Evolutionary conservation across 495 filamentous ascomycete species (phyloP), one percentile per base, ranked within the genome.

Genomic region (Hyaloscypha bicolor): DNA sequence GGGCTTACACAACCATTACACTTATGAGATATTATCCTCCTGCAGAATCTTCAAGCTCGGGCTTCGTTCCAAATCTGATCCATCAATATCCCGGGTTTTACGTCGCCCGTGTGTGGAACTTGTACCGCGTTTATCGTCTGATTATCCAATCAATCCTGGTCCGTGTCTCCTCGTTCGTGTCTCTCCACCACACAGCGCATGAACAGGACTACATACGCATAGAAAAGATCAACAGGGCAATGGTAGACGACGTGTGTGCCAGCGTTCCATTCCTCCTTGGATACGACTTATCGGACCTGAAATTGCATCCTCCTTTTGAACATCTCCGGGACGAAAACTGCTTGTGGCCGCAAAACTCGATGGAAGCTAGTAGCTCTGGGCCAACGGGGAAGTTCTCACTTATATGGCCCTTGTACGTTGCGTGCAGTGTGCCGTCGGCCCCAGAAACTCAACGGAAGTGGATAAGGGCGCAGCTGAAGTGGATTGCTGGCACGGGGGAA

Each of bases 61-160:
- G 16, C 16, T 67, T 33, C 48, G 35, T 61, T 45, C 65, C 65
- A 31, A 0, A 25, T 55, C 33, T 62, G 2, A 53, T 62, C 30
- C 65, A 67, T 33, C 25, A 42, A 61, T 67, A 67, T 42, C 21
- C 48, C 31, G 33, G 62, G 14, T 61, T 62, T 19, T 67, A 61
- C 21, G 30, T 21, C 33, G 58, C 65, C 12, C 65, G 65, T 1
- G 56, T 67, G 19, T 67, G 65, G 65, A 67, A 67, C 52, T n/a
- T 62, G 8, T 67, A 55, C 22, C 58, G 65, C 14, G 65, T 67
- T 11, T 67, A 39, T n/a, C 65, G 65, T 56, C 56, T 67, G 6
- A 67, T 67, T n/a, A 25, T 67, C 16, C 65, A 67, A 37, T 67
- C 65, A 39, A 67, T 67, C 30, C 8, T 67, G 29, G 33, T 61